Conservation (phyloP, 352 stramenopile species). For the Phytophthora brassicae region DNA sequence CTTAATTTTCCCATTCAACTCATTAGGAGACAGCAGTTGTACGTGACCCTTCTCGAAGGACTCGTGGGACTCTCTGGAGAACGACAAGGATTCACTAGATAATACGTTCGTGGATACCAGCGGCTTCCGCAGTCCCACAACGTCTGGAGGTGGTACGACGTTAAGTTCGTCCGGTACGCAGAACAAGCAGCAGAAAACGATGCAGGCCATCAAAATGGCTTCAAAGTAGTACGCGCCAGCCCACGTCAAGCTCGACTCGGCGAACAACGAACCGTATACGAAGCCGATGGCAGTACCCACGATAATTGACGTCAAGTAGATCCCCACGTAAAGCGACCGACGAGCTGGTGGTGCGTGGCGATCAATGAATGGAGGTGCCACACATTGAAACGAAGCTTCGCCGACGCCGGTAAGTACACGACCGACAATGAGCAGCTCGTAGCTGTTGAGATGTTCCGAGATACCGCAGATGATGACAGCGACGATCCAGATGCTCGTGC, state of each 20-base stretch:
- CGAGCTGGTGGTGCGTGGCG: constrained; percentile 68
- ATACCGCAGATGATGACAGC: constrained; percentile 88
- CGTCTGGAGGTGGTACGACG: too few relatives aligned
- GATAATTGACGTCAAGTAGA: constrained; percentile 93
- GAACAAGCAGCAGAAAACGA: constrained; percentile 69
- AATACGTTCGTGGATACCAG: too few relatives aligned
- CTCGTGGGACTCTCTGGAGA: too few relatives aligned
- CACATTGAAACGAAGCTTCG: constrained; percentile 93
- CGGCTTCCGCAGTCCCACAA: too few relatives aligned
- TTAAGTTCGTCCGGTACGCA: constrained; percentile 64
- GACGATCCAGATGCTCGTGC: constrained; percentile 90
- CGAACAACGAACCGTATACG: constrained; percentile 83
- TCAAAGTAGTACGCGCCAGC: constrained; percentile 87
- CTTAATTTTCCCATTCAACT: too few relatives aligned
- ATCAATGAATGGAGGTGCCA: constrained; percentile 93
- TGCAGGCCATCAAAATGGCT: constrained; percentile 75
- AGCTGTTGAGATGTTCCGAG: constrained; percentile 77
- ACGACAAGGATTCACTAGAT: constrained; percentile 34
- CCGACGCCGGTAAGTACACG: constrained; percentile 88
- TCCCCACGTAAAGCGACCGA: constrained; percentile 87
- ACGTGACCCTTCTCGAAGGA: too few relatives aligned
- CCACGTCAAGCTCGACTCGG: constrained; percentile 69
- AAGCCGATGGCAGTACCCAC: constrained; percentile 91
- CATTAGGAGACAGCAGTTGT: too few relatives aligned
- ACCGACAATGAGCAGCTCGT: constrained; percentile 87